Evolutionary conservation across 306 rosid genomes (phyloP), one percentile per base, ranked within the genome.

Genomic region (Crotalaria pallida): DNA sequence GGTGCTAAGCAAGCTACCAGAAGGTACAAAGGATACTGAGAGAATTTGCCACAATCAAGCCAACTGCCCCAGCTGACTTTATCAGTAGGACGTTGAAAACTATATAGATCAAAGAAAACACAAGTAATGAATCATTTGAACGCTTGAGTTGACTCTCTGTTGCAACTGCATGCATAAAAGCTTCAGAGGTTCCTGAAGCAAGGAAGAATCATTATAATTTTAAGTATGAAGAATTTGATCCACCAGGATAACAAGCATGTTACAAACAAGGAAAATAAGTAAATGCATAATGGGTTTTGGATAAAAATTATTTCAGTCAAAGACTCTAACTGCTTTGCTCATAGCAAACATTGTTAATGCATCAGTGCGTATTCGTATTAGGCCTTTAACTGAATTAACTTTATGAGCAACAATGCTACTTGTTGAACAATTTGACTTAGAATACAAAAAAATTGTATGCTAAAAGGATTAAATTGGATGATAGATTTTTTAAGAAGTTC

Each of bases 131-230:
- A 83, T 85, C 87, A 81, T 94, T 94, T 67, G 96, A 88, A 59
- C 78, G 87, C 80, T 85, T 83, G 66, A 94, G 96, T 75, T 94
- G 91, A 71, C 77, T 81, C 78, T 90, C 96, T 10, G 96, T 75
- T 62, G 95, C 95, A 74, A 90, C 95, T n/a, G 98, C 97, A 59
- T 94, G 96, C 65, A 94, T 80, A 81, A 94, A 94, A 47, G 97
- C 84, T 83, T 94, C 98, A 53, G 97, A 94, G 47, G 97, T 94
- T 79, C 97, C 97, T 90, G 87, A 73, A 58, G 50, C 24, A 78
- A 75, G 65, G 57, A 23, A 72, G 40, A 40, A 69, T 50, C 21
- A 60, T 48, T 27, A 69, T 24, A 16, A 57, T 65, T 22, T 24
- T 10, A 55, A 49, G 10, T 24, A 45, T 26, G 51, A 71, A 59